Evolutionary conservation across 345 rosid genomes (phyloP), one percentile per base, ranked within the genome.

Genomic region (Brassica nigra): DNA sequence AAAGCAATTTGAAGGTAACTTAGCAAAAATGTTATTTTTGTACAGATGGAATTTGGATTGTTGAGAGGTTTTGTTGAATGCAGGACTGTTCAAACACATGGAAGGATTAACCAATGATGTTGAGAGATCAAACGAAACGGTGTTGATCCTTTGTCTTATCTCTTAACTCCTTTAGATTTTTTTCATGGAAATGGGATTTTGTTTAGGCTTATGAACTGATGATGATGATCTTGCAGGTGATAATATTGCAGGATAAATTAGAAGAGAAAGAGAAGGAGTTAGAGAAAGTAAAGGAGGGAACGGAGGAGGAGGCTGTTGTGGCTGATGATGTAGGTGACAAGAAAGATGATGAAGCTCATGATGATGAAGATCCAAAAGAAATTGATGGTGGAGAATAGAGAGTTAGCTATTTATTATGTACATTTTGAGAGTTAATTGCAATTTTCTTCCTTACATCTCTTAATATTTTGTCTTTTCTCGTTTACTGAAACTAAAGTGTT

Each of bases 81-180:
- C 86, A 91, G 97, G 86, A 62, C 81, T 92, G 8, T 83, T 78
- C 83, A 86, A 88, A 73, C 90, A 92, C 77, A 85, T 87, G 93
- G 94, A 89, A 39, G 89, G 89, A 18, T 81, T 95, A 78, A 87
- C 94, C 14, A 84, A 88, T 83, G 96, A 93, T 82, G 90, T 89
- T 5, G 98, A 93, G 84, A 89, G 90, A 82, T 92, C 98, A 52
- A 91, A 90, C 84, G 99, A 90, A 86, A 87, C 80, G 94, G 97
- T 95, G 59, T 30, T 49, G 6, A 66, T 78, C 68, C 55, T 34
- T 52, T 81, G n/a, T 16, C 66, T 63, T n/a, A 36, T 47, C 62
- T 30, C 5, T 18, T 55, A 33, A 36, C 4, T 57, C 12, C 18
- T 23, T 44, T 12, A 52, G 8, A 39, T 12, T 16, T 9, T 14